These are phyloP conservation scores for Plasmopara viticola DNA, from an alignment of 352 stramenopile species.

Conservation along the genomic window DNA sequence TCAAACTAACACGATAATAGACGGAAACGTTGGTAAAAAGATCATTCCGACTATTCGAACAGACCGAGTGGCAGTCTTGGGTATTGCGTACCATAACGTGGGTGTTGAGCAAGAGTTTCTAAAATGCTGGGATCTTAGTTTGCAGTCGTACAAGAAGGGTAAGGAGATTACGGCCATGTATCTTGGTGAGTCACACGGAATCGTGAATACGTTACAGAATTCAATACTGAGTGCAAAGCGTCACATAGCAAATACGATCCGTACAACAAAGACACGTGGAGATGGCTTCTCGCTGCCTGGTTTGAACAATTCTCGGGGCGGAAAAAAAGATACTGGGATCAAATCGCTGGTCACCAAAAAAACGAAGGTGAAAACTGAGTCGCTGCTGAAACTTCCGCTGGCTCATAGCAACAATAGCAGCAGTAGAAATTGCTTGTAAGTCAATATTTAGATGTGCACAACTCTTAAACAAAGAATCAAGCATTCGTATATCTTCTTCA, in stretches of 20 bases:
- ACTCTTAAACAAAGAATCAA: no score
- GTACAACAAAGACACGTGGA: constrained; percentile 37
- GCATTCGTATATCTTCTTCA: neutral
- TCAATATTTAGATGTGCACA: neutral
- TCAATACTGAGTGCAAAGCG: constrained; percentile 77
- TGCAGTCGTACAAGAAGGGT: constrained; percentile 90
- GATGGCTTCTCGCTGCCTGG: constrained; percentile 48
- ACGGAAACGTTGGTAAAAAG: constrained; percentile 12
- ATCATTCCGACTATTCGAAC: constrained; percentile 46
- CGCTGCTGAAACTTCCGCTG: constrained; percentile 17
- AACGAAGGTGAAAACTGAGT: constrained; percentile 24
- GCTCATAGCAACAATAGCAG: constrained; percentile 21
- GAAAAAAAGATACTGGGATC: constrained; percentile 6
- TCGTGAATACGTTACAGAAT: constrained; percentile 89
- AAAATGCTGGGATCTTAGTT: constrained; percentile 86
- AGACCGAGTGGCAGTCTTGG: constrained; percentile 88
- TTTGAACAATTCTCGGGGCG: constrained; percentile 21
- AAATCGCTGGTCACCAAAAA: constrained; percentile 39
- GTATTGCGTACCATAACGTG: constrained; percentile 94
- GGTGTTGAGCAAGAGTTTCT: constrained; percentile 94
- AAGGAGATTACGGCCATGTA: constrained; percentile 81
- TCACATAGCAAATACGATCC: constrained; percentile 42
- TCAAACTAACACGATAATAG: constrained; percentile 13
- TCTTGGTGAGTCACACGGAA: constrained; percentile 86
- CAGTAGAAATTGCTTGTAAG: constrained; percentile 16